A percentile compares a stretch with the other conserved stretches of the same genome.
Evolutionary conservation across 345 rosid genomes (phyloP).

Genomic region (Turritis glabra): DNA sequence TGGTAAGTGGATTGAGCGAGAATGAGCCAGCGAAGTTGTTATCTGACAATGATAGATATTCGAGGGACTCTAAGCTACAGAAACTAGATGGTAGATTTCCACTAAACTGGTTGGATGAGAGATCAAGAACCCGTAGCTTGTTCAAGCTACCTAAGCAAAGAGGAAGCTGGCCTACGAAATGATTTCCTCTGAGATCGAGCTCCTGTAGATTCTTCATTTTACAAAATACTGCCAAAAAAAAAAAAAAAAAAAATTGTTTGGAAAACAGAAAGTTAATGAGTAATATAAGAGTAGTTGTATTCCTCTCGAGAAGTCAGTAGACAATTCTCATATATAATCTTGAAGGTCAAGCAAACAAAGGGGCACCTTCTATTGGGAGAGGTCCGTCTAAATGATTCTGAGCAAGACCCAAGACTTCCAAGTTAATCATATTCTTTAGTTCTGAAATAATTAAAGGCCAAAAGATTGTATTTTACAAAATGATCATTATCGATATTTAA

Average conservation of each 20-base stretch:
- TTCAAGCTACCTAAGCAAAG: slow-evolving; percentile 1
- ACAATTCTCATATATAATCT: background rate
- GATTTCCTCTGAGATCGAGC: background rate
- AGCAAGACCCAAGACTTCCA: background rate
- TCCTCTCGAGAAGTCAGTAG: background rate
- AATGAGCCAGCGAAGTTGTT: slow-evolving; percentile 12
- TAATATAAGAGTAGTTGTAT: background rate
- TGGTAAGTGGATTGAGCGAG: slow-evolving; percentile 4
- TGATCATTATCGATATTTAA: background rate
- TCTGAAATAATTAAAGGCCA: background rate
- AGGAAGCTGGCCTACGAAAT: slow-evolving; percentile 8
- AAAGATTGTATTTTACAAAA: background rate
- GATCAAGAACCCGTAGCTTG: slow-evolving; percentile 13
- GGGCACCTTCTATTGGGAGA: background rate
- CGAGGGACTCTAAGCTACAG: background rate
- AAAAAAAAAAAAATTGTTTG: background rate
- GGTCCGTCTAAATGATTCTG: background rate
- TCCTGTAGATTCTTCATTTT: slow-evolving; percentile 9
- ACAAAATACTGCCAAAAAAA: background rate
- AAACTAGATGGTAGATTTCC: slow-evolving; percentile 10
- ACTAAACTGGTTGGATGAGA: slow-evolving; percentile 20
- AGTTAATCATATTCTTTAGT: background rate
- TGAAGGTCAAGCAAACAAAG: background rate
- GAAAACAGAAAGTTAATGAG: background rate
- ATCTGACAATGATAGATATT: slow-evolving; percentile 22